phyloP scores from a whole-genome alignment of 2,329 filamentous ascomycete species.

The Claviceps digitariae region DNA sequence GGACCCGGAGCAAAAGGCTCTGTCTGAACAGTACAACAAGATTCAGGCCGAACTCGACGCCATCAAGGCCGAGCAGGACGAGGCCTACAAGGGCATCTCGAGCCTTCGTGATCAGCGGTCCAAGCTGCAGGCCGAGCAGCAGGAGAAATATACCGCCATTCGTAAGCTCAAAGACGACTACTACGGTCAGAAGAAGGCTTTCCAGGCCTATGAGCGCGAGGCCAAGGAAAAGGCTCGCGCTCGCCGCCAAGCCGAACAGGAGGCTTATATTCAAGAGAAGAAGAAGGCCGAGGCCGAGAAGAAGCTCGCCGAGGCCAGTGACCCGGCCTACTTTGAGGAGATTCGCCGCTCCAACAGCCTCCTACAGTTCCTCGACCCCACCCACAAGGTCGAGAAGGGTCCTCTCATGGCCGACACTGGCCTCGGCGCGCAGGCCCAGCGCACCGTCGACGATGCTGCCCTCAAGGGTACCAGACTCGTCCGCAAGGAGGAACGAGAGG shows the following conservation, averaged over 20 bases:
- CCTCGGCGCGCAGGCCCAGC: conserved; percentile 64
- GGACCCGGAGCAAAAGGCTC: conserved; percentile 78
- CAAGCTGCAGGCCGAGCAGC: conserved; percentile 72
- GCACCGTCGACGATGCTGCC: conserved; percentile 71
- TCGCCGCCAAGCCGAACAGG: conserved; percentile 68
- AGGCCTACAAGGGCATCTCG: conserved; percentile 78
- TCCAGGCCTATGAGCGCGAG: conserved; percentile 70
- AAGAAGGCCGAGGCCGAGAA: conserved; percentile 64
- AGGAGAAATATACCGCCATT: conserved; percentile 70
- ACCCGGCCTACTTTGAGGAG: conserved; percentile 83
- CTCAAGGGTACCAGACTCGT: conserved; percentile 76
- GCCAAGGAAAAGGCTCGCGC: conserved; percentile 63
- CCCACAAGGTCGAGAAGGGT: conserved; percentile 50
- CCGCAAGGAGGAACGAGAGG: conserved; percentile 77
- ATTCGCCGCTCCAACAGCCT: conserved; percentile 80
- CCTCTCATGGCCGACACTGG: conserved; percentile 52
- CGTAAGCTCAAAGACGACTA: conserved; percentile 84
- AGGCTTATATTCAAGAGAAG: conserved; percentile 55
- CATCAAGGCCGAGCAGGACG: conserved; percentile 87
- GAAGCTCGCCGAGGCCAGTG: conserved; percentile 67
- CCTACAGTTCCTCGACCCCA: conserved; percentile 83
- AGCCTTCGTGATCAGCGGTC: conserved; percentile 72
- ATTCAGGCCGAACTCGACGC: conserved; percentile 78
- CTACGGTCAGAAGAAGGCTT: conserved; percentile 71
- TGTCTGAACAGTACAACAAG: conserved; percentile 73